A percentile compares a stretch with the other conserved stretches of the same genome.
These are phyloP conservation scores for Ramalina intermedia DNA, from an alignment of 495 filamentous ascomycete species.

Conservation along the genomic window DNA sequence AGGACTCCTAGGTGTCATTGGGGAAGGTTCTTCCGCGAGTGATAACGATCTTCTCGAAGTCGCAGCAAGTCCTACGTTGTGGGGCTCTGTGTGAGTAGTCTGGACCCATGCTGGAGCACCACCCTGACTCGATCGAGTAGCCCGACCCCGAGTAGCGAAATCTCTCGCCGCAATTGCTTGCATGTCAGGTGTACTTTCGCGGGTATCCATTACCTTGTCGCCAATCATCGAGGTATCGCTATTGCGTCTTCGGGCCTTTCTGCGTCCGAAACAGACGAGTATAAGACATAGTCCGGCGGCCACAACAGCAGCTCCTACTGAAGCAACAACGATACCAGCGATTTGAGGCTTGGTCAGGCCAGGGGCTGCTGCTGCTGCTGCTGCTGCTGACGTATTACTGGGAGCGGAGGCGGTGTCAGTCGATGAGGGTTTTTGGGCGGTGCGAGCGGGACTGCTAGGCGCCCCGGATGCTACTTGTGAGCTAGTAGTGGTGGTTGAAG, in stretches of 20 bases:
- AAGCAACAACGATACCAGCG: constrained; percentile 14
- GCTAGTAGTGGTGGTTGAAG: neutral
- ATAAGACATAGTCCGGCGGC: constrained; percentile 12
- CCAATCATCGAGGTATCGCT: constrained; percentile 15
- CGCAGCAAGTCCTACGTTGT: constrained; percentile 14
- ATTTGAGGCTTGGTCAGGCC: constrained; percentile 15
- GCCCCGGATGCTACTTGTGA: neutral
- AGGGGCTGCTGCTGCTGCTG: neutral
- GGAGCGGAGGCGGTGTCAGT: neutral
- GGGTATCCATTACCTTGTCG: constrained; percentile 9
- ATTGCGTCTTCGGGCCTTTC: neutral
- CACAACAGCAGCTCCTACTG: constrained; percentile 10
- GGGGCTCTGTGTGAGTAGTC: constrained; percentile 2
- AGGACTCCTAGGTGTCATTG: constrained; percentile 12
- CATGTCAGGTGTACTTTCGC: constrained; percentile 9
- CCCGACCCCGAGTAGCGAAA: constrained; percentile 4
- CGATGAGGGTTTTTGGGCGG: neutral
- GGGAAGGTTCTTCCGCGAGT: constrained; percentile 4
- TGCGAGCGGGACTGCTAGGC: neutral
- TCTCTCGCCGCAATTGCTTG: neutral
- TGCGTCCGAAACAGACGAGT: constrained; percentile 9
- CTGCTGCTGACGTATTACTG: constrained; percentile 3
- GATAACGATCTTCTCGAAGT: neutral
- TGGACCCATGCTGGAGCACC: constrained; percentile 12
- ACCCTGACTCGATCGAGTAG: constrained; percentile 1